Base-by-base conservation (phyloP, 2,329 filamentous ascomycete species). In the Diaporthe vexans region DNA sequence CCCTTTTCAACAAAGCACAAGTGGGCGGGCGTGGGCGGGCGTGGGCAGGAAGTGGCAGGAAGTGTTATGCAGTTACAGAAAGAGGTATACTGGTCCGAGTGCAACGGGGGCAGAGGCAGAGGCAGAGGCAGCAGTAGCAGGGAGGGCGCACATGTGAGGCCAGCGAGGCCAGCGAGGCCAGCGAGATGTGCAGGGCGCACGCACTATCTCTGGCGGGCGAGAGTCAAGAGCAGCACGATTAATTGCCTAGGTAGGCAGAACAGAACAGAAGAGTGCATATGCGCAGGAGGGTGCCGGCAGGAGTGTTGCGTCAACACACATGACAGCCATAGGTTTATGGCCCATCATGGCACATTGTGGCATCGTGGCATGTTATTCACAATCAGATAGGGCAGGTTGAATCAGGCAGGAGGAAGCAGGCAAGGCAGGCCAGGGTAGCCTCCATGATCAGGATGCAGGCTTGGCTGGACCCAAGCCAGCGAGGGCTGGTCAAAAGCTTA, bases 1-100 rank as follows among this genome's bases (percentile, higher is more conserved):
- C 63, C 63, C 63, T 68, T 68, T 68, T 68, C 63, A 68, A 68
- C 63, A 26, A 40, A 37, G 63, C 63, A 68, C 63, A 29, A 26
- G n/a, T 54, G 63, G 33, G 54, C 54, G 35, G 54, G 40, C 40
- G 40, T 43, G 40, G 40, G 40, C 40, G 4, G 40, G 40, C 3
- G 40, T 43, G 40, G 40, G 40, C 40, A 43, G 40, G 40, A 43
- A 19, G 37, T 40, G 61, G 43, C 43, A 51, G 43, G 26, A 35
- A 48, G 13, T 37, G 46, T 54, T 29, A 26, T 68, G 63, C 46
- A 68, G 48, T 40, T 24, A 24, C 46, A 68, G 48, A 54, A 68
- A 54, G 33, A 68, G 63, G 48, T 29, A 54, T 68, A 54, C 63
- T 68, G 46, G 48, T 29, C 63, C 48, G 63, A 68, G 48, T 54